Percentiles rank a stretch among this genome's conserved stretches.
Evolutionary conservation across 495 filamentous ascomycete species (phyloP).

Genomic region (Annulohypoxylon maeteangense): DNA sequence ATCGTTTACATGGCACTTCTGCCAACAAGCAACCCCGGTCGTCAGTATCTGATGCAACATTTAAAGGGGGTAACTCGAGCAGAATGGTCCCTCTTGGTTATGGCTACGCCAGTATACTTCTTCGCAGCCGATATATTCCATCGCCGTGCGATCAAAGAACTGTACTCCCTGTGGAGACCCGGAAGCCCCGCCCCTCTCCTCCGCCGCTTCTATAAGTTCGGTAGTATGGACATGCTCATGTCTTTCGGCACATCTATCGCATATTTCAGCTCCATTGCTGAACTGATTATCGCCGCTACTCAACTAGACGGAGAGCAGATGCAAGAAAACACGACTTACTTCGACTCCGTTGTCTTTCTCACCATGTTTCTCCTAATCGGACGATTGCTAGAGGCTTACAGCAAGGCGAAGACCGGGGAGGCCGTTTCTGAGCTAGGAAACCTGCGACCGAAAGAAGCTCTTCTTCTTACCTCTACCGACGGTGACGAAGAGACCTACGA

Average conservation of each 20-base stretch:
- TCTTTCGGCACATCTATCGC: slow-evolving; percentile 3
- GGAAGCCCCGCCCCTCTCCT: slow-evolving; percentile 1
- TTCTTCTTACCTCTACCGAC: slow-evolving; percentile 2
- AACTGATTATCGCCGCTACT: background rate
- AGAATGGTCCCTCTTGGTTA: slow-evolving; percentile 7
- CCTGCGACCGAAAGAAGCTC: slow-evolving; percentile 4
- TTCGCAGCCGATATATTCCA: slow-evolving; percentile 12
- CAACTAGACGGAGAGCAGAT: background rate
- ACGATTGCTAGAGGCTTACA: slow-evolving; percentile 6
- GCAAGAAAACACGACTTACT: slow-evolving; percentile 8
- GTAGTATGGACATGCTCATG: slow-evolving; percentile 15
- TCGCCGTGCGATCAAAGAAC: slow-evolving; percentile 3
- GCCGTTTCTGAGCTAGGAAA: slow-evolving; percentile 7
- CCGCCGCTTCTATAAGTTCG: slow-evolving; percentile 11
- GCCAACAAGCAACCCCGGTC: background rate
- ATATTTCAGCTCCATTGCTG: slow-evolving; percentile 3
- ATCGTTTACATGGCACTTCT: slow-evolving; percentile 13
- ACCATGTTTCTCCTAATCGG: slow-evolving; percentile 16
- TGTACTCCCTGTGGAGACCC: slow-evolving; percentile 7
- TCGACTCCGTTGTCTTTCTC: slow-evolving; percentile 11
- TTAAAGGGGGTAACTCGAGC: background rate
- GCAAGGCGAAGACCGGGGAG: slow-evolving; percentile 11
- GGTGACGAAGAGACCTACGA: slow-evolving; percentile 1
- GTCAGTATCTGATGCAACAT: slow-evolving; percentile 3
- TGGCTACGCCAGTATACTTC: slow-evolving; percentile 9